Percentiles rank a stretch among this genome's conserved stretches.
phyloP scores from a whole-genome alignment of 306 rosid genomes.

The Delonix regia region DNA sequence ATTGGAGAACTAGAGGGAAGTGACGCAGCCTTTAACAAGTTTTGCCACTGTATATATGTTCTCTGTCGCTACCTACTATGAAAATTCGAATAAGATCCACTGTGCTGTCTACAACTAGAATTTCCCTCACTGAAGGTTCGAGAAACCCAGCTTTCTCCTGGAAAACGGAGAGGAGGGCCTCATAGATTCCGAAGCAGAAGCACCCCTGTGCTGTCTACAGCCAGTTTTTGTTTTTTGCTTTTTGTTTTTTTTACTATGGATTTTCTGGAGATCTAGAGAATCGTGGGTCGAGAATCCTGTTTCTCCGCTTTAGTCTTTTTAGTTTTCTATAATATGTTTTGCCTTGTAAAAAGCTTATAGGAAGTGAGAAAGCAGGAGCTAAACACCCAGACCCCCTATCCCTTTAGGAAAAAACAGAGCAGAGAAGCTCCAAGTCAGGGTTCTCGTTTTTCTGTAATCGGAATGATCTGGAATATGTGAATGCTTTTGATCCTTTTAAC shows the following conservation, averaged over 20 bases:
- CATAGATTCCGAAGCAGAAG: constrained; percentile 6
- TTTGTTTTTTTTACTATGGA: background rate
- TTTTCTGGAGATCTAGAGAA: background rate
- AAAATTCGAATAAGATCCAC: background rate
- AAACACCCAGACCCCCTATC: background rate
- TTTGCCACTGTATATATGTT: constrained; percentile 22
- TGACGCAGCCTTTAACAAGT: constrained; percentile 13
- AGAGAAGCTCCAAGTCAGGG: background rate
- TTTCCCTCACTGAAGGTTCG: constrained; percentile 13
- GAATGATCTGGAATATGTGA: constrained; percentile 15
- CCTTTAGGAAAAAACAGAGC: background rate
- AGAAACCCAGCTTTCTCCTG: constrained; percentile 12
- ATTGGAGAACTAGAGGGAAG: constrained; percentile 8
- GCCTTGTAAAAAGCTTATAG: constrained; percentile 9
- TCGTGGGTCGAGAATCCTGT: constrained; percentile 35
- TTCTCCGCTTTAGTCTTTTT: constrained; percentile 29
- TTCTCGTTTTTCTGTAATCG: background rate
- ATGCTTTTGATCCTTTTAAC: constrained; percentile 8
- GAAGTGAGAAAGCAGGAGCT: constrained; percentile 48
- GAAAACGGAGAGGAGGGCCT: background rate
- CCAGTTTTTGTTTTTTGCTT: background rate
- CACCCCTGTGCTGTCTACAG: no score
- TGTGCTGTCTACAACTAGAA: background rate
- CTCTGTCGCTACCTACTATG: background rate
- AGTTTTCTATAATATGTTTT: background rate